A percentile compares a stretch with the other conserved stretches of the same genome.
phyloP scores from a whole-genome alignment of 1,139 yeast species.

The Geotrichum europaeum region DNA sequence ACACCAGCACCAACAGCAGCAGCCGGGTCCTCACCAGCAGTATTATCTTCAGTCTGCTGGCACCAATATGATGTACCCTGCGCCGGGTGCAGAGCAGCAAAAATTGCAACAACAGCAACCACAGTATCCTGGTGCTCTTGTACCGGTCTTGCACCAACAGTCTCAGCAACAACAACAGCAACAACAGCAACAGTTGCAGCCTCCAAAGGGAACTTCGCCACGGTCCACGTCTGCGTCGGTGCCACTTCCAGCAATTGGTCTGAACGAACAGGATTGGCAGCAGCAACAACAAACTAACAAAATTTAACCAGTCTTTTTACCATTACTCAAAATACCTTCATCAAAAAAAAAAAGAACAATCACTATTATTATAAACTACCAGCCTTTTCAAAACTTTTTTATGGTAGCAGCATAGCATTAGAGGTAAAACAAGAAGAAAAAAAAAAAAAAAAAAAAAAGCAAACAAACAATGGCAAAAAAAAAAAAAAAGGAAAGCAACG shows the following conservation, averaged over 20 bases:
- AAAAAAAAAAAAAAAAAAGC: too few species aligned
- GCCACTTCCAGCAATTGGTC: slow-evolving; percentile 1
- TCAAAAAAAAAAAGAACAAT: too few species aligned
- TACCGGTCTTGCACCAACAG: slow-evolving; percentile 3
- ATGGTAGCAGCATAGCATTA: background rate
- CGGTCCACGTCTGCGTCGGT: slow-evolving; percentile 8
- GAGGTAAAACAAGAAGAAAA: background rate
- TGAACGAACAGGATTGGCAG: background rate
- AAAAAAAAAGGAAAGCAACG: background rate
- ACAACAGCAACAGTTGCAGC: background rate
- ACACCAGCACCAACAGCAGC: background rate
- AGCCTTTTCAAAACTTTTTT: background rate
- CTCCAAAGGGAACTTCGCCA: slow-evolving; percentile 1
- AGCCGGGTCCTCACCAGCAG: background rate
- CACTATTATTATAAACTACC: background rate
- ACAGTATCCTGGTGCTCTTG: slow-evolving; percentile 9
- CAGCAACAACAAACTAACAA: slow-evolving; percentile 6
- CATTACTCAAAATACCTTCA: background rate
- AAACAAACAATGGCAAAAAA: too few species aligned
- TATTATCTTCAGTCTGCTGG: background rate
- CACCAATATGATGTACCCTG: background rate
- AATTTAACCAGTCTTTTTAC: background rate
- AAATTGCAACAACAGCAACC: slow-evolving; percentile 8
- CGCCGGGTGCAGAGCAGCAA: slow-evolving; percentile 10
- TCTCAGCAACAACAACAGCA: slow-evolving; percentile 6